Percentiles rank a stretch among this genome's conserved stretches.
phyloP scores from a whole-genome alignment of 352 stramenopile genomes.

The Globisporangium perplexum region DNA sequence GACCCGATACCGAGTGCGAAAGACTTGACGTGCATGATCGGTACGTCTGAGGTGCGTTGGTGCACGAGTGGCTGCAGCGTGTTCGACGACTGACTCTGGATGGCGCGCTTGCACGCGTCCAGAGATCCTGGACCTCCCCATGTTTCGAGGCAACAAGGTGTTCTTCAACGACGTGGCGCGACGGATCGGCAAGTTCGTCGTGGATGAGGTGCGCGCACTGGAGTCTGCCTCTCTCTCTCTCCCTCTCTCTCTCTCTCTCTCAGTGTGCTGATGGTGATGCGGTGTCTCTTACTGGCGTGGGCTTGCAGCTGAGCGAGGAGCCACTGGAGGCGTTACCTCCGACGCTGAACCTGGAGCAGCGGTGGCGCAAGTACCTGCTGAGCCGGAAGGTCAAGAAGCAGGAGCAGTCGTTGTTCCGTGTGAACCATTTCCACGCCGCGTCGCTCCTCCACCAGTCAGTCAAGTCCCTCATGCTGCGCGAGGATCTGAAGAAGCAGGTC shows the following conservation, averaged over 20 bases:
- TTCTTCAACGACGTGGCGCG: constrained; percentile 64
- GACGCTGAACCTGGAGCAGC: constrained; percentile 49
- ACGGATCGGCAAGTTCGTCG: constrained; percentile 49
- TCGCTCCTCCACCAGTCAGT: constrained; percentile 40
- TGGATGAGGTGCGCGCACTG: constrained; percentile 27
- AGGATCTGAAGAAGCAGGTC: constrained; percentile 46
- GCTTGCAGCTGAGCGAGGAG: constrained; percentile 37
- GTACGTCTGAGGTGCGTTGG: constrained; percentile 29
- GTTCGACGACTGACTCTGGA: background rate
- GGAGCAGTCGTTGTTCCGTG: constrained; percentile 35
- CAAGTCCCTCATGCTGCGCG: constrained; percentile 40
- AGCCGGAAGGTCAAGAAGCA: constrained; percentile 49
- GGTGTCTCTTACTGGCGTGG: background rate
- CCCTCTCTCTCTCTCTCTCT: background rate
- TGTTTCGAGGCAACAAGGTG: constrained; percentile 55
- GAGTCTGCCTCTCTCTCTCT: background rate
- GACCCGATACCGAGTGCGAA: constrained; percentile 27
- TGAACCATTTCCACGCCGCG: constrained; percentile 53
- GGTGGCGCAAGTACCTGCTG: constrained; percentile 46
- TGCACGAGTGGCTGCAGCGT: background rate
- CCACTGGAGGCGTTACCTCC: constrained; percentile 40
- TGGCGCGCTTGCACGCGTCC: no score
- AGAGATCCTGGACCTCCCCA: constrained; percentile 45
- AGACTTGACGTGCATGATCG: constrained; percentile 38
- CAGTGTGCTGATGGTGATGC: background rate